Conservation (phyloP, 148 eudicot genomes). For the Beta vulgaris region DNA sequence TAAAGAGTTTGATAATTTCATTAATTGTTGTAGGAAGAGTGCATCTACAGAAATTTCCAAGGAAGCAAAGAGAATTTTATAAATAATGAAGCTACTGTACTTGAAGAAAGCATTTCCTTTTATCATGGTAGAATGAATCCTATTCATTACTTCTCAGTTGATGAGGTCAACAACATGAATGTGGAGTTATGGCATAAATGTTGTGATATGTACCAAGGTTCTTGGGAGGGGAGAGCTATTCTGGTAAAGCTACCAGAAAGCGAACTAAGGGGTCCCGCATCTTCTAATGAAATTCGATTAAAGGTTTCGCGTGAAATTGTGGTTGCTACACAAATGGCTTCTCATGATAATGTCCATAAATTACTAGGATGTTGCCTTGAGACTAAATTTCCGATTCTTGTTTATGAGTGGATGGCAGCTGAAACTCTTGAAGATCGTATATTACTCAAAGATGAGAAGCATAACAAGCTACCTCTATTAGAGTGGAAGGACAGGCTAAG, state of each 20-base stretch:
- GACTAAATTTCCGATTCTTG: constrained; percentile 12
- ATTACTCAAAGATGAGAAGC: background rate
- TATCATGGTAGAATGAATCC: constrained; percentile 10
- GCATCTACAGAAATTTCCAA: background rate
- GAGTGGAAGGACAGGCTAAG: constrained; percentile 2
- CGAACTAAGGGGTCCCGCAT: background rate
- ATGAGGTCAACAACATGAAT: constrained; percentile 14
- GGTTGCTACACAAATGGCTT: constrained; percentile 8
- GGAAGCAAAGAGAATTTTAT: constrained; percentile 4
- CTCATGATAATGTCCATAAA: constrained; percentile 13
- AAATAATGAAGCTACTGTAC: background rate
- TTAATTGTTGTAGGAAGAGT: background rate
- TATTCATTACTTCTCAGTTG: constrained; percentile 2
- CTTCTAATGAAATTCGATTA: too few relatives aligned
- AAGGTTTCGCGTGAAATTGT: constrained; percentile 14
- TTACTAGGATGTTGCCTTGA: constrained; percentile 21
- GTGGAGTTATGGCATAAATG: background rate
- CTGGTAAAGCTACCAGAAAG: background rate
- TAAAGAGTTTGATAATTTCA: background rate
- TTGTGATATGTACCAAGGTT: background rate
- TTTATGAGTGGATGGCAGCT: constrained; percentile 8
- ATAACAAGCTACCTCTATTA: background rate
- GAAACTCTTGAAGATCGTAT: background rate
- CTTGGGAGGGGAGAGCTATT: constrained; percentile 11
- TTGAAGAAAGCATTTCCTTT: constrained; percentile 8